These are phyloP conservation scores for Gymnopus androsaceus DNA, from an alignment of 1,284 basidiomycete genomes.

Conservation along the genomic window DNA sequence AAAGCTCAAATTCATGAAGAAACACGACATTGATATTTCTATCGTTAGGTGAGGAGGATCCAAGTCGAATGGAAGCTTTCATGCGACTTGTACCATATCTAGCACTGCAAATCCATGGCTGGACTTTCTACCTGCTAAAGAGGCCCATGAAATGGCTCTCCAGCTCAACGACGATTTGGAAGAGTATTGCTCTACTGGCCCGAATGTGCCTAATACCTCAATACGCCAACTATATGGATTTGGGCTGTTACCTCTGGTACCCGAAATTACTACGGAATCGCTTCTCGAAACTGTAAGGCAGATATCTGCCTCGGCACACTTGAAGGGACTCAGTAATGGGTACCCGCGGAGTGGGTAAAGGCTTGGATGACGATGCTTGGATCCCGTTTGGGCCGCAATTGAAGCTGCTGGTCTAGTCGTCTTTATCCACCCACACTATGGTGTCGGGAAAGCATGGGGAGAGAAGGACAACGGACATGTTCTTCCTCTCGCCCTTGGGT, in stretches of 20 bases:
- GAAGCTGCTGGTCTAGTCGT: constrained; percentile 67
- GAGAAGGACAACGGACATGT: constrained; percentile 81
- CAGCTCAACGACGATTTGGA: constrained; percentile 79
- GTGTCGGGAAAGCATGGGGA: constrained; percentile 70
- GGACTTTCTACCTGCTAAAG: constrained; percentile 74
- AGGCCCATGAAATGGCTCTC: constrained; percentile 64
- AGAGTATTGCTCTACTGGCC: constrained; percentile 69
- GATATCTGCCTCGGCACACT: constrained; percentile 64
- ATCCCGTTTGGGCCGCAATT: constrained; percentile 78
- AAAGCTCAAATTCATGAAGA: constrained; percentile 79
- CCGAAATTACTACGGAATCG: constrained; percentile 52
- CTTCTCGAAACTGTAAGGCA: constrained; percentile 67
- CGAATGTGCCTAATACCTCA: constrained; percentile 37
- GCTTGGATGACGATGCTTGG: constrained; percentile 78
- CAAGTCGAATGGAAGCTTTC: background rate
- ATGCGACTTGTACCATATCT: background rate
- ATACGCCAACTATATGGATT: constrained; percentile 77
- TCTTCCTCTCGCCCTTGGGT: constrained; percentile 81
- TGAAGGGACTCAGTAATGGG: constrained; percentile 84
- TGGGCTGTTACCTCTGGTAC: constrained; percentile 81
- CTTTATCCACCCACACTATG: constrained; percentile 85
- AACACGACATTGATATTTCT: constrained; percentile 71
- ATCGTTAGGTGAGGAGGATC: constrained; percentile 53
- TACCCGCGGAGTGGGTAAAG: constrained; percentile 74
- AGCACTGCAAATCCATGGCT: constrained; percentile 81